A percentile compares a stretch with the other conserved stretches of the same genome.
Conservation (phyloP, 2,329 filamentous ascomycete genomes). For the Trichoderma citrinoviride region DNA sequence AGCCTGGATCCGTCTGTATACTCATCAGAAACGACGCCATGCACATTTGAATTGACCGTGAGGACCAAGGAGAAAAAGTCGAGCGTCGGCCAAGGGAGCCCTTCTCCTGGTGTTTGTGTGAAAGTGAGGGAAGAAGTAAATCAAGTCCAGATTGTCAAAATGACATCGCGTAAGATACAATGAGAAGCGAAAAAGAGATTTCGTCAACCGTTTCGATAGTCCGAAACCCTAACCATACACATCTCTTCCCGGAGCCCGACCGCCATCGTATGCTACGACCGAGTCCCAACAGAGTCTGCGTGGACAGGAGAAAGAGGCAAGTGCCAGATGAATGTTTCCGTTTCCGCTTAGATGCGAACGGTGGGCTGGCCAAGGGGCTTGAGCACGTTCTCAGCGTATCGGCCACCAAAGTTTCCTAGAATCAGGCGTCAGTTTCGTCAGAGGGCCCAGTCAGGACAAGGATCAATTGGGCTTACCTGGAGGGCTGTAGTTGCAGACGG, state of each 20-base stretch:
- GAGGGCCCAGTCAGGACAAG: not conserved
- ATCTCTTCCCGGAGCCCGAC: constrained; percentile 14
- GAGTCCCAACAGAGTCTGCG: constrained; percentile 15
- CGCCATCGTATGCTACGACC: constrained; percentile 13
- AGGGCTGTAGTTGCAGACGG: constrained; percentile 83
- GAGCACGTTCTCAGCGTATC: constrained; percentile 51
- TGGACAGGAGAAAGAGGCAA: constrained; percentile 20
- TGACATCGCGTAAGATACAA: constrained; percentile 27
- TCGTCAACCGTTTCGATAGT: constrained; percentile 20
- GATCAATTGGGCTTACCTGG: constrained; percentile 56
- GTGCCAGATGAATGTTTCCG: not conserved
- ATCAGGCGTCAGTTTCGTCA: not conserved
- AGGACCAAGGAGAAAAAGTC: constrained; percentile 14
- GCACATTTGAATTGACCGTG: constrained; percentile 19
- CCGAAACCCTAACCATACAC: constrained; percentile 23
- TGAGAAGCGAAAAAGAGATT: constrained; percentile 24
- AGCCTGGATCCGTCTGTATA: constrained; percentile 22
- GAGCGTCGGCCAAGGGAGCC: constrained; percentile 6
- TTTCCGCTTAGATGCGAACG: constrained; percentile 30
- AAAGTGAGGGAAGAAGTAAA: constrained; percentile 17
- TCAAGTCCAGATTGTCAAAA: constrained; percentile 21
- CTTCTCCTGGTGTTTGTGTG: constrained; percentile 1
- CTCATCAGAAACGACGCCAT: constrained; percentile 24
- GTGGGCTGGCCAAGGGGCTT: constrained; percentile 34
- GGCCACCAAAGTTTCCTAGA: constrained; percentile 52